Percentiles rank a stretch among this genome's conserved stretches.
These are phyloP conservation scores for Eimeria necatrix DNA, from an alignment of 169 alveolate species.

Conservation along the genomic window DNA sequence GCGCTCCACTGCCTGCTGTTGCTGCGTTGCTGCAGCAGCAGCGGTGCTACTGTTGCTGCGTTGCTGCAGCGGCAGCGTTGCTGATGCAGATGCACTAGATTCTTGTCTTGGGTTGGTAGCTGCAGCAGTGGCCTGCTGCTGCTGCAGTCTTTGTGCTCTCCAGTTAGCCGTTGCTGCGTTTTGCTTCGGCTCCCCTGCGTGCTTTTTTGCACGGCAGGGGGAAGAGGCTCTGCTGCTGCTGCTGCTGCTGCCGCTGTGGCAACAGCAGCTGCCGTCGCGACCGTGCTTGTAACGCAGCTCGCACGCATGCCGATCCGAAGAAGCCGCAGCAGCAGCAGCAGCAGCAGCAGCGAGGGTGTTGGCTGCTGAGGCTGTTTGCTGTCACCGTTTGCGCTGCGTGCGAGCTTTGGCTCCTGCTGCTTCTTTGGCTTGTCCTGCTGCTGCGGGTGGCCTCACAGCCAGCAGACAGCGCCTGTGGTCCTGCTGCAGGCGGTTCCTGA, in stretches of 20 bases:
- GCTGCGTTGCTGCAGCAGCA: background rate
- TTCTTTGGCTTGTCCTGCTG: background rate
- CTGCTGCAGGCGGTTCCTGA: background rate
- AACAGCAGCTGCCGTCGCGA: background rate
- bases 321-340: background rate
- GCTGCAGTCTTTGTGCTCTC: background rate
- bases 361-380: too few species aligned
- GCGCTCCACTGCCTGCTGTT: background rate
- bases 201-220: background rate
- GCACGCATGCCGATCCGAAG: background rate
- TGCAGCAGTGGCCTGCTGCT: background rate
- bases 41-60: too few species aligned
- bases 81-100: background rate
- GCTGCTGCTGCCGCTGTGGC: background rate
- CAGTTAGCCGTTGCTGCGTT: background rate
- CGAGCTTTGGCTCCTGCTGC: background rate
- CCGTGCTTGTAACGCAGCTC: background rate
- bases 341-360: background rate
- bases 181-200: background rate
- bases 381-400: background rate
- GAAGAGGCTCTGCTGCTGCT: too few species aligned
- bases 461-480: background rate
- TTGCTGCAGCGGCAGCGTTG: background rate
- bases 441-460: background rate
- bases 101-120: too few species aligned